Evolutionary conservation across 2,329 filamentous ascomycete species (phyloP).

Genomic region (Fusarium drepaniforme): DNA sequence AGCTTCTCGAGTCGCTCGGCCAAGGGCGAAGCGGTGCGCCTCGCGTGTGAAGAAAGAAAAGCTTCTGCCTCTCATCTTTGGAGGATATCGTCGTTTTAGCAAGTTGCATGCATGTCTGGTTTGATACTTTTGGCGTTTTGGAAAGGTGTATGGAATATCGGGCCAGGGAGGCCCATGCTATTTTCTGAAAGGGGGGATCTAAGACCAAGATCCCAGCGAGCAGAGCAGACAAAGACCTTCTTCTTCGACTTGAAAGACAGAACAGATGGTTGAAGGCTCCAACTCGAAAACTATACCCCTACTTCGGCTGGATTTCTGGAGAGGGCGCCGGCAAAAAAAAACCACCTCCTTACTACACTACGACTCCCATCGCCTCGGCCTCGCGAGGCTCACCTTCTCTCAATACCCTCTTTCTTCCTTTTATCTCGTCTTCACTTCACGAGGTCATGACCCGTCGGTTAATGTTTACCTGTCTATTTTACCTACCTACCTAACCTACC

Average conservation of each 20-base stretch:
- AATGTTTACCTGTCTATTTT: slow-evolving; percentile 51
- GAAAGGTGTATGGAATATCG: slow-evolving; percentile 46
- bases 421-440: slow-evolving; percentile 44
- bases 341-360: not conserved
- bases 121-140: slow-evolving; percentile 52
- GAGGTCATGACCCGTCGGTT: slow-evolving; percentile 51
- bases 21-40: slow-evolving; percentile 63
- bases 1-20: slow-evolving; percentile 67
- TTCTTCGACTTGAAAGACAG: slow-evolving; percentile 7
- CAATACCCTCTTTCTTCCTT: slow-evolving; percentile 25
- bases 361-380: slow-evolving; percentile 11
- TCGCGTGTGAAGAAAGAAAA: slow-evolving; percentile 56
- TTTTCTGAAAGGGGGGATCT: slow-evolving; percentile 31
- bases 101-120: slow-evolving; percentile 45
- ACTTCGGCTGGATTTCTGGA: slow-evolving; percentile 38
- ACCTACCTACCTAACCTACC: slow-evolving; percentile 18
- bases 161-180: slow-evolving; percentile 32
- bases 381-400: slow-evolving; percentile 18
- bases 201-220: slow-evolving; percentile 26
- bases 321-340: slow-evolving; percentile 18
- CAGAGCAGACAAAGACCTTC: slow-evolving; percentile 17
- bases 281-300: slow-evolving; percentile 31
- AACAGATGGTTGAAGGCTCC: slow-evolving; percentile 20
- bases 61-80: slow-evolving; percentile 14
- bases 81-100: slow-evolving; percentile 42